Evolutionary conservation across 208 protist genomes (phyloP).

Genomic region (Acanthamoeba culbertsoni): DNA sequence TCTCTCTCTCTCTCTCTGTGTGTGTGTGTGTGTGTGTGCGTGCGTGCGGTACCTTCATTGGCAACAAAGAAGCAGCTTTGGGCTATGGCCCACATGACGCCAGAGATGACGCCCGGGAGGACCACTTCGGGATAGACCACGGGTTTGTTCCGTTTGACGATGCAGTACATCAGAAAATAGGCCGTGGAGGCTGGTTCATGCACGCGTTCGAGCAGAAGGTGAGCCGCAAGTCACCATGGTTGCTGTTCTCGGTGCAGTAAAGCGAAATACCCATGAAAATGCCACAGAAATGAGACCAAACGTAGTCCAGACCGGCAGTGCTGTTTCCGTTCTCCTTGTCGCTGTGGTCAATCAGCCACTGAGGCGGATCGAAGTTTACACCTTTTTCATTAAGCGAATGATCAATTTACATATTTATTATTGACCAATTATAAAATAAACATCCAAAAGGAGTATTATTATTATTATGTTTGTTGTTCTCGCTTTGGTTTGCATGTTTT

Average conservation of each 20-base stretch:
- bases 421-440: neutral
- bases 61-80: conserved; percentile 59
- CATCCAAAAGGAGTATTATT: neutral
- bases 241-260: too few relatives aligned
- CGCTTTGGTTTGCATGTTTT: too few relatives aligned
- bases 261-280: conserved; percentile 43
- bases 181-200: neutral
- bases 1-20: too few relatives aligned
- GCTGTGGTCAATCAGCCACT: conserved; percentile 59
- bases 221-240: too few relatives aligned
- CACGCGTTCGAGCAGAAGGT: too few relatives aligned
- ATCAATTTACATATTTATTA: neutral
- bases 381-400: neutral
- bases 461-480: too few relatives aligned
- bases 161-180: conserved; percentile 49
- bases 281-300: conserved; percentile 60
- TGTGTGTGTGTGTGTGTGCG: too few relatives aligned
- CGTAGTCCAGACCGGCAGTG: conserved; percentile 45
- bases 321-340: neutral
- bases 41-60: conserved; percentile 16
- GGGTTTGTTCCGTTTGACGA: conserved; percentile 59
- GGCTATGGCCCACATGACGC: conserved; percentile 55
- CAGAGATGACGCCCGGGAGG: conserved; percentile 46
- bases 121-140: conserved; percentile 43
- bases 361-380: conserved; percentile 48